These are phyloP conservation scores for Boletus vinaceobasis DNA, from an alignment of 768 basidiomycete genomes.

Conservation along the genomic window DNA sequence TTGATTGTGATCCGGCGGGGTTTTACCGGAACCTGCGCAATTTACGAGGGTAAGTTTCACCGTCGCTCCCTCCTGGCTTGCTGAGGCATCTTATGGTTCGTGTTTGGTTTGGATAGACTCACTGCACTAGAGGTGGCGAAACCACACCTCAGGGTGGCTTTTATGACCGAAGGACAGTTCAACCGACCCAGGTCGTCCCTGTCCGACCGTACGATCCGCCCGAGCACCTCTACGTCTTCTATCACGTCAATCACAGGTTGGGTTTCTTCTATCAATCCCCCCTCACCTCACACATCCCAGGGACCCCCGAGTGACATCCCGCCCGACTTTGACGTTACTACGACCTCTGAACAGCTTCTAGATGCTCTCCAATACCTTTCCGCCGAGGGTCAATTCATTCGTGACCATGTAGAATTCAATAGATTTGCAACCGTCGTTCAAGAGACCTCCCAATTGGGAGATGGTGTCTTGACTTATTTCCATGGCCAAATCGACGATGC, in stretches of 20 bases:
- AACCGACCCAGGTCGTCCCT: conserved; percentile 51
- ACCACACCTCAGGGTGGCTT: conserved; percentile 62
- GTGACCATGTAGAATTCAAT: conserved; percentile 36
- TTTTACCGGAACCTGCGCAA: conserved; percentile 60
- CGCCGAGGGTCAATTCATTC: conserved; percentile 37
- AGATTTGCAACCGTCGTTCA: conserved; percentile 44
- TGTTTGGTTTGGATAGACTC: conserved; percentile 27
- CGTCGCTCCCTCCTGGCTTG: background rate
- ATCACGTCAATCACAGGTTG: conserved; percentile 44
- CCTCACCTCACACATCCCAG: conserved; percentile 23
- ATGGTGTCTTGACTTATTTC: conserved; percentile 48
- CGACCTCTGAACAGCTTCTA: conserved; percentile 47
- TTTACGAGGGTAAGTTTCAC: conserved; percentile 59
- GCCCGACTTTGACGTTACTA: conserved; percentile 44
- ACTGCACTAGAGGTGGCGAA: conserved; percentile 67
- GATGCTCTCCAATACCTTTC: conserved; percentile 53
- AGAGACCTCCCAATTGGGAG: conserved; percentile 46
- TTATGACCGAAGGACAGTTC: conserved; percentile 47
- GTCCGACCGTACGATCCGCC: conserved; percentile 54
- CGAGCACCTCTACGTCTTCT: conserved; percentile 38
- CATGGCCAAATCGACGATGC: conserved; percentile 52
- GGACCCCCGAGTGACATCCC: conserved; percentile 36
- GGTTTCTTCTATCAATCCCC: conserved; percentile 15
- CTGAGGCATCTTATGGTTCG: background rate
- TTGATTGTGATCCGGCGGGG: conserved; percentile 61